Evolutionary conservation across 768 basidiomycete genomes (phyloP), one percentile per base, ranked within the genome.

Genomic region (Mycena crocata): DNA sequence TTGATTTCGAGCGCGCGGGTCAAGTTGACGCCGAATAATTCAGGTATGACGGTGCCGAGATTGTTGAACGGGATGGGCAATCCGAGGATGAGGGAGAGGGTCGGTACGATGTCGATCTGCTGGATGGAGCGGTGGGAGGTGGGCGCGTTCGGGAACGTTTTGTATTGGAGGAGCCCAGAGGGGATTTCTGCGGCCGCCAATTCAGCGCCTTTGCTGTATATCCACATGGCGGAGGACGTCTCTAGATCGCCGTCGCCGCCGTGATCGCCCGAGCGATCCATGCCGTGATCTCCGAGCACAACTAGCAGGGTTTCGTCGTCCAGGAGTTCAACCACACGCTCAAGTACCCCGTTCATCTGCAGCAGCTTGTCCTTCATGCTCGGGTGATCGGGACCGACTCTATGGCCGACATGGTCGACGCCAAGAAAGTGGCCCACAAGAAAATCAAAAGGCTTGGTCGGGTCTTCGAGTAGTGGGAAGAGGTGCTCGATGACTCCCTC

Each of bases 61-160:
- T 96, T 98, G 78, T 96, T 98, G 82, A 92, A 98, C 0, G 98
- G 98, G 42, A 99, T 93, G 0, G 96, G 95, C 3, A 98, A 82
- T 17, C 98, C 97, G 13, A 99, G 89, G 19, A 98, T 87, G 21
- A 98, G 88, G 0, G 95, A 91, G 23, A 99, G 79, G 0, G 95
- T 91, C 0, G 97, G 95, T 0, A 98, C 86, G 50, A 99, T 83
- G 77, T 98, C 97, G 67, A 99, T 96, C 79, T 99, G 98, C 71
- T 96, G 92, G 57, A 97, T 86, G 13, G 84, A 82, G 21, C 96
- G 88, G 73, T 87, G 86, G 0, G 83, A 78, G 3, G 78, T 75
- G 0, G 80, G 73, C 21, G 87, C 82, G n/a, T 83, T 87, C 2
- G 93, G 91, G 74, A 91, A 94, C 0, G 80, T 80, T 1, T 79